Evolutionary conservation across 345 rosid genomes (phyloP), one percentile per base, ranked within the genome.

Genomic region (Arabis hirsuta): DNA sequence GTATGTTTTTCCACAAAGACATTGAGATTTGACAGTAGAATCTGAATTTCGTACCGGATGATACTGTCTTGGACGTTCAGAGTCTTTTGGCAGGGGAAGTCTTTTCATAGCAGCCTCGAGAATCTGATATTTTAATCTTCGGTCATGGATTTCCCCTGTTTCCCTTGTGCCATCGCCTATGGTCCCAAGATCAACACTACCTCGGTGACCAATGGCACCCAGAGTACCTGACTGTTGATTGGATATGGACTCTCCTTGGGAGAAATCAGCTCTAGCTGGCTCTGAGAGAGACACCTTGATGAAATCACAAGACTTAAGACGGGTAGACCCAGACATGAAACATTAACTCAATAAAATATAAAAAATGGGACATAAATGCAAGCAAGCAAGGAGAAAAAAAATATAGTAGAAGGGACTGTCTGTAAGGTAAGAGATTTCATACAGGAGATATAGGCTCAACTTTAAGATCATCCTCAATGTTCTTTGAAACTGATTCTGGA

Each of bases 81-180:
- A 88, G 81, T 90, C 97, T 79, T 82, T 88, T 2, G 89, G 90
- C 36, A 78, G 90, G 19, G 95, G 95, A 75, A 87, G 85, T 70
- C 83, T 86, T 60, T 83, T 81, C 76, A 57, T 81, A 4, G 92
- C 88, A 71, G 97, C 82, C 62, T 88, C 95, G 9, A 90, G 92
- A 89, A 88, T 90, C 81, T 87, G 85, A 76, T 84, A 71, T 60
- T 81, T 85, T 81, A 84, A 81, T 6, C 80, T 34, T 71, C 79
- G 91, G 75, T 87, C 90, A 65, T 81, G 89, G 77, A 82, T 65
- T 45, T 79, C 78, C 42, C 87, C 90, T 6, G 88, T 74, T 45
- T 69, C 89, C 72, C 81, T 69, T 54, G 82, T 69, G 71, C 46
- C 85, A 63, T 88, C 95, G 55, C 97, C 92, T 52, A 88, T 78